These are phyloP conservation scores for Eucalyptus lansdowneana DNA, from an alignment of 345 rosid genomes.

Conservation along the genomic window DNA sequence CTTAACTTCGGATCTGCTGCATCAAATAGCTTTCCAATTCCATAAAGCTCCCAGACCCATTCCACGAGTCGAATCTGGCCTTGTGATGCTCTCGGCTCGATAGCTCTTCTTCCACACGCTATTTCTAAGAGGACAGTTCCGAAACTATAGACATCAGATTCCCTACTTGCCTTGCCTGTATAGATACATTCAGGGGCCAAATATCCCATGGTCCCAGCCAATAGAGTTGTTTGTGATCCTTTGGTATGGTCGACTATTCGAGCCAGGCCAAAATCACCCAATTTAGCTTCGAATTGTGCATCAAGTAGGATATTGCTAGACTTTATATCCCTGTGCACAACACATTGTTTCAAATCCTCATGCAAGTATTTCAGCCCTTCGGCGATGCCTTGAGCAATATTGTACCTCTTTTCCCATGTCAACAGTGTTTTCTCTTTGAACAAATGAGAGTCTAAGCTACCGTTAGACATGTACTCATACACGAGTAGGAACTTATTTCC, in stretches of 20 bases:
- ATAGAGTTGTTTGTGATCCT: slow-evolving; percentile 1
- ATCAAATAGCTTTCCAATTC: neutral
- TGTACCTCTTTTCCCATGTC: slow-evolving; percentile 3
- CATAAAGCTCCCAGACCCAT: neutral
- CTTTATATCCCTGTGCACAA: slow-evolving; percentile 17
- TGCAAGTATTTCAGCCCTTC: neutral
- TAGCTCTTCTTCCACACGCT: neutral
- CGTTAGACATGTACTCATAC: neutral
- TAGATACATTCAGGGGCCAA: neutral
- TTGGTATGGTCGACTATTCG: slow-evolving; percentile 11
- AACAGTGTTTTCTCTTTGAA: neutral
- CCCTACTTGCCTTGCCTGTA: neutral
- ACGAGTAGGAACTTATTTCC: neutral
- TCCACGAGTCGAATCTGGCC: neutral
- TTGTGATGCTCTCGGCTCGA: neutral
- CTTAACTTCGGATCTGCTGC: neutral
- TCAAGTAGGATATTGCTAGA: slow-evolving; percentile 15
- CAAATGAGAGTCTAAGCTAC: neutral
- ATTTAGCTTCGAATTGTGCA: slow-evolving; percentile 3
- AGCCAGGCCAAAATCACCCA: slow-evolving; percentile 23
- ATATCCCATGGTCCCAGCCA: neutral
- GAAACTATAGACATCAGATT: neutral
- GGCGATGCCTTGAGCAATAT: neutral
- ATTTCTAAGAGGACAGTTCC: neutral
- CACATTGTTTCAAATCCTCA: slow-evolving; percentile 10